These are phyloP conservation scores for Populus tremula DNA, from an alignment of 345 rosid genomes.

Conservation along the genomic window DNA sequence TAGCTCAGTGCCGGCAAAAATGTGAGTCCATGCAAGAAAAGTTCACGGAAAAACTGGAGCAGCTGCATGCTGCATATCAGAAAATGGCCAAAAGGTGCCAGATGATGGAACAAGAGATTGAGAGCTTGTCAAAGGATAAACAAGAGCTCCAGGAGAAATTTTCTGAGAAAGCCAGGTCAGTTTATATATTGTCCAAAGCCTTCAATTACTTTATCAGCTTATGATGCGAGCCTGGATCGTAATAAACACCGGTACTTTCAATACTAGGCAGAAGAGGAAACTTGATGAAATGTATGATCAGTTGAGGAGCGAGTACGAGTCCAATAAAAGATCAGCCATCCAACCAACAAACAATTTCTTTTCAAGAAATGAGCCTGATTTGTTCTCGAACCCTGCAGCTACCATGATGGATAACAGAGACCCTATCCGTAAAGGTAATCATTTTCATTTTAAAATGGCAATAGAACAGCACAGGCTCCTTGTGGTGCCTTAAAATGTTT, in stretches of 20 bases:
- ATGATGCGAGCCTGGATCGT: conserved; percentile 9
- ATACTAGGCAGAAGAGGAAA: conserved; percentile 87
- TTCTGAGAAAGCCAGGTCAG: conserved; percentile 87
- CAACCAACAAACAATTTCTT: conserved; percentile 71
- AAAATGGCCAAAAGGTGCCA: conserved; percentile 83
- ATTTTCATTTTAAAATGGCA: neutral
- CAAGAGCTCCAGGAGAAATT: conserved; percentile 94
- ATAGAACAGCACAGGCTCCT: conserved; percentile 11
- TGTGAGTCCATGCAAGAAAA: conserved; percentile 88
- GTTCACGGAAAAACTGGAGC: conserved; percentile 86
- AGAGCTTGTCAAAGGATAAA: conserved; percentile 80
- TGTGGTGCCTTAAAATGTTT: neutral
- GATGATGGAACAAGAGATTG: conserved; percentile 89
- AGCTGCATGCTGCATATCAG: conserved; percentile 83
- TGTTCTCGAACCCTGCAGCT: conserved; percentile 59
- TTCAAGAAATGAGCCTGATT: conserved; percentile 63
- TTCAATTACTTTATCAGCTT: neutral
- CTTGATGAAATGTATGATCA: conserved; percentile 98
- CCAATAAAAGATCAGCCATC: conserved; percentile 72
- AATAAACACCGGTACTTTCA: conserved; percentile 4
- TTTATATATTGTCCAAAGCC: conserved; percentile 8
- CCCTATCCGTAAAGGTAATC: conserved; percentile 65
- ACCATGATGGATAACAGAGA: conserved; percentile 66
- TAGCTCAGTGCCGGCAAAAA: conserved; percentile 82
- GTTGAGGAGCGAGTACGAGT: conserved; percentile 71